Base-by-base conservation (phyloP, 73 alveolate genomes). In the Paramecium octaurelia region DNA sequence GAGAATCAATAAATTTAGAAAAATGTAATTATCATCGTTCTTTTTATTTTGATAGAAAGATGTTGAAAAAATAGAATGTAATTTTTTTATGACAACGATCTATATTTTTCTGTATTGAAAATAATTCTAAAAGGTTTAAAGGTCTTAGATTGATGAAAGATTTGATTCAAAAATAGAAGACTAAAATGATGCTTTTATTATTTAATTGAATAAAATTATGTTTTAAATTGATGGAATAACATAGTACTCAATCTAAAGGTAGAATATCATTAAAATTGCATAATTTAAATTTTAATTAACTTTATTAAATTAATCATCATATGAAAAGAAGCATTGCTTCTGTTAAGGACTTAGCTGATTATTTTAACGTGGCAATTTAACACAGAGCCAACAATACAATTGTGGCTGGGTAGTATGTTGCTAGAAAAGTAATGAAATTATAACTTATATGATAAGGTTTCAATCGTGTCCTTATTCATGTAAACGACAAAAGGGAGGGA, bases 401-500 rank as follows among this genome's bases (percentile, higher is more conserved):
- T 2, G 87, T 73, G 18, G 87, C 87, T 36, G 59, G 87, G 16
- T 36, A 73, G 20, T 73, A 73, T 73, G 87, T 73, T 35, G 87
- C 87, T 3, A 34, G 87, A 73, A 73, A 73, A 40, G 87, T 73
- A 73, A 14, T 54, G 69, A 73, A 14, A 29, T 20, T 73, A 73
- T 36, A 2, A 31, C 50, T 64, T 27, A 31, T 34, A 54, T 54
- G 31, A 54, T 6, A 44, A 89, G 94, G 94, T 89, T 9, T 77
- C 86, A 23, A 40, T 48, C 11, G 94, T 71, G 46, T 77, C 94
- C 27, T 50, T 70, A 59, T 70, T 89, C 18, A 89, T 94, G 93
- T 69, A 94, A 42, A 59, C 95, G 5, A 94, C 96, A 86, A 94
- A 94, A 50, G 97, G 97, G 18, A 92, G 97, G 58, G 97, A 94